Base-by-base conservation (phyloP, 306 rosid genomes). In the Cicer bijugum region DNA sequence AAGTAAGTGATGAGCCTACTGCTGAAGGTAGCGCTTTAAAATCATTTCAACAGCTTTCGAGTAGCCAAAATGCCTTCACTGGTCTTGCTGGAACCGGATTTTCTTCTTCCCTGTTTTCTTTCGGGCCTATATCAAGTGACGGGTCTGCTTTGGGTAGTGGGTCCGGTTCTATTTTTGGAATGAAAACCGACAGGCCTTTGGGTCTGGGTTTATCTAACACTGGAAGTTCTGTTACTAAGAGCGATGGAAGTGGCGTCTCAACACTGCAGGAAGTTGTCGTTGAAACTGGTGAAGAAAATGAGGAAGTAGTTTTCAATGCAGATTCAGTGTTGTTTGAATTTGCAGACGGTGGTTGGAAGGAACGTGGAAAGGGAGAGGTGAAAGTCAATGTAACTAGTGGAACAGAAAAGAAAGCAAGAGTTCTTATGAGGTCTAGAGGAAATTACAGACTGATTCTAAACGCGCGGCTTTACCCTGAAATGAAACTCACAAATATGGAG, bases 281-380 rank as follows among this genome's bases (percentile, higher is more conserved):
- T 59, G 97, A 91, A 84, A 94, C 98, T 0, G 97, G 98, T 6
- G 98, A 94, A 86, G 98, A 94, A 84, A 86, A 94, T 11, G 98
- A 94, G 75, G 84, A 79, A 58, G 89, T 61, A 3, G 85, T 87
- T 74, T 94, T 94, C 53, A 82, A 72, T 76, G 95, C 98, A 12
- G 94, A 90, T 53, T 91, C 98, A 1, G 74, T 81, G 17, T 67
- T 94, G 80, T 94, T 91, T 35, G 98, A 94, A 62, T 94, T 85
- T 70, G 83, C 53, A 0, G 92, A 87, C 61, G 88, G 90, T 52
- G 85, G 95, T 42, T 94, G 98, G 98, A 94, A 91, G 86, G 98
- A 94, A 79, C 91, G 97, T 8, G 98, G 98, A 38, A 94, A 94
- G 78, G 98, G 98, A 19, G 98, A 91, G 78, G 56, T 94, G 75